Evolutionary conservation across 441 rosid genomes (phyloP).

Genomic region (Gossypium lobatum): DNA sequence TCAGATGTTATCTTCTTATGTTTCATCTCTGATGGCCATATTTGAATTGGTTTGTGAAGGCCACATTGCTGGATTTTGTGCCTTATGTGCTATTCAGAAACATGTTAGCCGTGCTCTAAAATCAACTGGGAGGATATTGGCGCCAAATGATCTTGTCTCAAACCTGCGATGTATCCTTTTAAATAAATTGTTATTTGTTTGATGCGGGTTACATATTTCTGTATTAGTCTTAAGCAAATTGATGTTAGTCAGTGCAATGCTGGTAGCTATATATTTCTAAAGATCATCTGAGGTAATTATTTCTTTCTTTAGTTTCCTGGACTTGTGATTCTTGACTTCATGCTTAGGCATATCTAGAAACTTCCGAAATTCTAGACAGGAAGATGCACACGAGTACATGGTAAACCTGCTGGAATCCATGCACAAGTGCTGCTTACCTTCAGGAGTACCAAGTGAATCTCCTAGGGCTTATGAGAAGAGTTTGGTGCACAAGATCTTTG

Average conservation of each 20-base stretch:
- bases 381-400: conserved; percentile 98
- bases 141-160: conserved; percentile 80
- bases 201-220: background rate
- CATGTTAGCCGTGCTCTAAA: conserved; percentile 82
- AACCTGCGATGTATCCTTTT: conserved; percentile 82
- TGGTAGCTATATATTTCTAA: background rate
- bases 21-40: conserved; percentile 13
- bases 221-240: background rate
- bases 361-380: conserved; percentile 74
- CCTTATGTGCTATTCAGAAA: conserved; percentile 92
- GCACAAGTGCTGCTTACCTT: conserved; percentile 97
- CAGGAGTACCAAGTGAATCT: conserved; percentile 90
- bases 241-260: background rate
- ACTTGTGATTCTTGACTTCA: conserved; percentile 32
- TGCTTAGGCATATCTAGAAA: conserved; percentile 73
- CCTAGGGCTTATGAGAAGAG: conserved; percentile 87
- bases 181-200: no score
- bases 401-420: conserved; percentile 89
- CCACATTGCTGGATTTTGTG: conserved; percentile 85
- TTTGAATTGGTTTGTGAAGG: conserved; percentile 49
- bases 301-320: background rate
- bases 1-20: background rate
- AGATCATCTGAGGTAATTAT: background rate
- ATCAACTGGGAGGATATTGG: conserved; percentile 66
- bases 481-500: conserved; percentile 92